phyloP scores from a whole-genome alignment of 306 rosid genomes.

The Dryas octopetala region DNA sequence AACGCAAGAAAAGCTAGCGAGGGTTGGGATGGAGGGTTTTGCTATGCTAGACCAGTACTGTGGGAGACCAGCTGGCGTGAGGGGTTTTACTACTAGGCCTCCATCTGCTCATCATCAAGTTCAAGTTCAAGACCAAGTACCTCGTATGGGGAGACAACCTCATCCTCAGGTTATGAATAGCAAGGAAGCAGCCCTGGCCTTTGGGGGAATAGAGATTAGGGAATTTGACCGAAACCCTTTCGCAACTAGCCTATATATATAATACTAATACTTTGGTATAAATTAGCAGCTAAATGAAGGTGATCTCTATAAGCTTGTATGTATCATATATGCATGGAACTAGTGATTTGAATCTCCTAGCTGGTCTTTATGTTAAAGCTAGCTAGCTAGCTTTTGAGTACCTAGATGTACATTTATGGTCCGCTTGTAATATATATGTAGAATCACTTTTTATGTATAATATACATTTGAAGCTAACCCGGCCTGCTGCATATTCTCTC shows the following conservation, averaged over 20 bases:
- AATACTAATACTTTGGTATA: neutral
- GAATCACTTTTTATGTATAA: no score
- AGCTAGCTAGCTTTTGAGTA: no score
- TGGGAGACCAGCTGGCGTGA: slow-evolving; percentile 1
- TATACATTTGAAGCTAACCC: no score
- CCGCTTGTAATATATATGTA: no score
- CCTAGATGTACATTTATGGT: no score
- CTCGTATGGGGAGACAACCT: neutral
- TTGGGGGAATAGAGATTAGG: slow-evolving; percentile 8
- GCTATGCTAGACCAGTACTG: slow-evolving; percentile 31
- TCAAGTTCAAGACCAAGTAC: neutral
- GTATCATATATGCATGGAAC: neutral
- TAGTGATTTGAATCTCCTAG: neutral
- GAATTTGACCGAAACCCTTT: no score
- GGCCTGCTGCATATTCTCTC: no score
- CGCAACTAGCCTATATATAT: no score
- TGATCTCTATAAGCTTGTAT: neutral
- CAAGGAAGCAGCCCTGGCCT: neutral
- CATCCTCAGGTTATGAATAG: neutral
- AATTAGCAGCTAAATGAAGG: neutral
- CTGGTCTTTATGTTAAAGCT: no score
- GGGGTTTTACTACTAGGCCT: neutral
- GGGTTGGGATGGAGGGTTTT: slow-evolving; percentile 29
- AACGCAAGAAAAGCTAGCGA: slow-evolving; percentile 17
- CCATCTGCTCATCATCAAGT: neutral